Evolutionary conservation across 345 rosid species (phyloP), one percentile per base, ranked within the genome.

Genomic region (Hypericum perforatum): DNA sequence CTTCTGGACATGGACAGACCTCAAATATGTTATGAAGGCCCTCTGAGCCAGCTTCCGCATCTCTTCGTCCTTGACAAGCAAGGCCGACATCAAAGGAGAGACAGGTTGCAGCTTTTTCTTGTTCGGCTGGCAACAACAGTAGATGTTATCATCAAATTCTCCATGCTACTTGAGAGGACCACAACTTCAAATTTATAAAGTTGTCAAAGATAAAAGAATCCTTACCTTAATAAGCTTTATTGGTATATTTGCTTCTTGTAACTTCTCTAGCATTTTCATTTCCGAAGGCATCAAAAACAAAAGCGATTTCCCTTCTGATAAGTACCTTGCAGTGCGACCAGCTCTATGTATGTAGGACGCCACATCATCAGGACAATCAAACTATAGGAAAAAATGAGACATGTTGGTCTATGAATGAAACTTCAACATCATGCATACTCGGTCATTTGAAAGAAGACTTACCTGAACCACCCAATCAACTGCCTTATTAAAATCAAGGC

Each of bases 391-490:
- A 16, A 59, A 43, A 59, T 1, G 32, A 29, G 46, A 51, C 52
- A 47, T n/a, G n/a, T n/a, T n/a, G 38, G 43, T 47, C 45, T 43
- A 63, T 54, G 22, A 53, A 39, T 38, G 58, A 46, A 61, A 39
- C 32, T 46, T 22, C 13, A 8, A 45, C 32, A 48, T 41, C 11
- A 16, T 6, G 14, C 13, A 32, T 7, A 15, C 41, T 13, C 5
- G 12, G 32, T 57, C 57, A 43, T 8, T 9, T 5, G 7, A 56
- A 55, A 45, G 70, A 14, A 54, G 11, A 14, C 63, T 51, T 39
- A 92, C 98, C 95, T 92, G 98, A 61, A 92, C 78, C 62, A 88
- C 95, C 98, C 98, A 92, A 64, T 92, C 98, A 47, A 92, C 95
- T 51, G 79, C 82, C 79, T 80, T 80, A 37, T 81, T 87, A 66